Conservation (phyloP, 345 rosid genomes). For the Acer yangbiense region DNA sequence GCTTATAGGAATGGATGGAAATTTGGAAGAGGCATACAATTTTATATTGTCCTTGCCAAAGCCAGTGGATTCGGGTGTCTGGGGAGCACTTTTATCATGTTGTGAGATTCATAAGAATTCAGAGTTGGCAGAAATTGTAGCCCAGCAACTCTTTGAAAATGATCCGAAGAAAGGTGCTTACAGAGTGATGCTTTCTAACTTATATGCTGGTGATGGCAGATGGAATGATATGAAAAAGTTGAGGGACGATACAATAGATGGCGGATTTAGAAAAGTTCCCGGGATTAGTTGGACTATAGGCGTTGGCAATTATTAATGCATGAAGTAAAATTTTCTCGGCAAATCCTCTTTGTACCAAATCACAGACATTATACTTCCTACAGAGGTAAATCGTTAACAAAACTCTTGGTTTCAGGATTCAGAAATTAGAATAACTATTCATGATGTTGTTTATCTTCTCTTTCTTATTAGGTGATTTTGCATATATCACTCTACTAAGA, state of each 20-base stretch:
- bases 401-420: neutral
- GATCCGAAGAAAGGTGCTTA: constrained; percentile 63
- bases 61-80: constrained; percentile 75
- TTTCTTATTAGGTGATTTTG: neutral
- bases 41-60: constrained; percentile 54
- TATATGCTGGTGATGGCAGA: constrained; percentile 72
- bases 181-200: constrained; percentile 72
- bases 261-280: constrained; percentile 46
- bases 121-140: constrained; percentile 65
- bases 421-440: neutral
- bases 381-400: neutral
- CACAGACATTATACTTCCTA: neutral
- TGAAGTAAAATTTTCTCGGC: neutral
- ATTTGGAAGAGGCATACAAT: constrained; percentile 67
- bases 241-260: constrained; percentile 44
- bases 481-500: neutral
- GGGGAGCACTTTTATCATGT: constrained; percentile 86
- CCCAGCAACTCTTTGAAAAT: constrained; percentile 47
- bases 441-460: neutral
- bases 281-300: constrained; percentile 63
- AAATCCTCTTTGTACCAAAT: neutral
- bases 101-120: constrained; percentile 60
- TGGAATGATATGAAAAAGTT: constrained; percentile 69
- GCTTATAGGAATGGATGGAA: constrained; percentile 75
- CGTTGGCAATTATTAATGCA: neutral